Conservation (phyloP, 169 alveolate genomes). For the Eimeria sp. region DNA sequence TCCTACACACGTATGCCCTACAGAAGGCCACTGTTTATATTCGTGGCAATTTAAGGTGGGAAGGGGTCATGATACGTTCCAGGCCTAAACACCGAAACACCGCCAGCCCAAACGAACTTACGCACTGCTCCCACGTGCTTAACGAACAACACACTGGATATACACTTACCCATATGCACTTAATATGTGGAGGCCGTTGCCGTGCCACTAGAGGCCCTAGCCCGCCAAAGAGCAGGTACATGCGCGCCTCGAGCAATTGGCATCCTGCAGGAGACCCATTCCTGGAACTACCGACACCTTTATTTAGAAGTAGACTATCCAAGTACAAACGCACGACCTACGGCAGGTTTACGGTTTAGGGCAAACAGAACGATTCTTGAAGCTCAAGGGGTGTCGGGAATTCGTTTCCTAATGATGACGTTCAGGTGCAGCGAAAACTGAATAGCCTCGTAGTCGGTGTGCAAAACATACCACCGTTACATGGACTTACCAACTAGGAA, state of each 20-base stretch:
- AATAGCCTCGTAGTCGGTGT: no score
- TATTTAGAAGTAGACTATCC: background rate
- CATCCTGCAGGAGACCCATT: background rate
- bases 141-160: background rate
- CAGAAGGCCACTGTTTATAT: background rate
- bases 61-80: background rate
- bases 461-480: no score
- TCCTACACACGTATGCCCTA: background rate
- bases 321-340: constrained; percentile 3
- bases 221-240: background rate
- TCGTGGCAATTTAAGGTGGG: background rate
- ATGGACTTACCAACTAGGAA: background rate
- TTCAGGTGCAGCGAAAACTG: background rate
- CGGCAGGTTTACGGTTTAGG: background rate
- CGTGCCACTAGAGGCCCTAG: background rate
- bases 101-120: background rate
- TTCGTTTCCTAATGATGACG: background rate
- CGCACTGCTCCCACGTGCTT: background rate
- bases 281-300: background rate
- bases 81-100: background rate
- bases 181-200: background rate
- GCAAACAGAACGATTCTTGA: no score
- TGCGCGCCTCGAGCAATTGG: background rate
- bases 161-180: background rate
- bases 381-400: no score